phyloP scores from a whole-genome alignment of 1,284 basidiomycete genomes.

The Austropuccinia psidii region DNA sequence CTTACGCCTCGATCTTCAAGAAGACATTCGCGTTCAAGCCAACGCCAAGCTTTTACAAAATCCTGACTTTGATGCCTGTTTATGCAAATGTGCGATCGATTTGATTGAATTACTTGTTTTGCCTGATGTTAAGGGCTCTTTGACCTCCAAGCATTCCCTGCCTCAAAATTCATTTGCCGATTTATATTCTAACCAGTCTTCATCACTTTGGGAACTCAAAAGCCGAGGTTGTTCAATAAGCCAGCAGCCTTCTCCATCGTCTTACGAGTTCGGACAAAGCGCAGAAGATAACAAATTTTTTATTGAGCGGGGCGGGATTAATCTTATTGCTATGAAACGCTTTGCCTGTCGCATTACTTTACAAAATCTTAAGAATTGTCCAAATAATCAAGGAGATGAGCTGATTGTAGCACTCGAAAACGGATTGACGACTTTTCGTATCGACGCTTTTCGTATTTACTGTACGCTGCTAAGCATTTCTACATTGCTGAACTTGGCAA shows the following conservation, averaged over 20 bases:
- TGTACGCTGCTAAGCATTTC: constrained; percentile 61
- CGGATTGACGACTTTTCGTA: constrained; percentile 43
- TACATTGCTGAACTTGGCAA: constrained; percentile 49
- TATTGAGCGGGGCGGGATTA: too few species aligned
- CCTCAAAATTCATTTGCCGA: too few species aligned
- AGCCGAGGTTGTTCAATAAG: too few species aligned
- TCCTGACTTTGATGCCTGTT: constrained; percentile 30
- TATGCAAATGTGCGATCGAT: constrained; percentile 29
- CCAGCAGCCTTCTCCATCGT: background rate
- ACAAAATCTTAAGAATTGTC: constrained; percentile 8
- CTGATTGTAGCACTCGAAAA: constrained; percentile 28
- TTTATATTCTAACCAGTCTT: background rate
- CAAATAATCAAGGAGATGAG: constrained; percentile 19
- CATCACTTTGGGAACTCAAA: constrained; percentile 28
- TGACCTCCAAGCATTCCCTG: background rate
- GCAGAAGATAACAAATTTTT: background rate
- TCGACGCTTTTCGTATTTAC: constrained; percentile 67
- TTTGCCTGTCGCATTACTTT: constrained; percentile 29
- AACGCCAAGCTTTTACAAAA: constrained; percentile 46
- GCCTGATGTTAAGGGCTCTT: constrained; percentile 23
- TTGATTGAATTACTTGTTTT: constrained; percentile 7
- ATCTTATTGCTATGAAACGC: background rate
- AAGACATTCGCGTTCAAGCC: constrained; percentile 59
- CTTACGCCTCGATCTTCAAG: constrained; percentile 52
- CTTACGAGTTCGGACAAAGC: background rate